Percentiles rank a stretch among this genome's conserved stretches.
Conservation (phyloP, 164 flowering plant genomes). For the Annona cherimola region DNA sequence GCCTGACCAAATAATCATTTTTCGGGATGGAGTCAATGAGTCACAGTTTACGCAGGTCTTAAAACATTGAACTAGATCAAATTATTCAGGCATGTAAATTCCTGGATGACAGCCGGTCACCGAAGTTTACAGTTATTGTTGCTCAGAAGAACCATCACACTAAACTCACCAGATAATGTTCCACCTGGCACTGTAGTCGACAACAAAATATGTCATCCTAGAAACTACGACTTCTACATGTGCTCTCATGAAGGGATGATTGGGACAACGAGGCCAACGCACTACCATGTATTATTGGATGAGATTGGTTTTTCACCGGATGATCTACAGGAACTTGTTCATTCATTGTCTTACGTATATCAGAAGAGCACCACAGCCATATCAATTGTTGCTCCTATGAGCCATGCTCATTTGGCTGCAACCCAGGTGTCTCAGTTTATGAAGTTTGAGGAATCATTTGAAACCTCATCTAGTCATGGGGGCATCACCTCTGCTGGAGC, state of each 20-base stretch:
- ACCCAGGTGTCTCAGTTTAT: slow-evolving; percentile 59
- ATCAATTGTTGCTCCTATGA: slow-evolving; percentile 78
- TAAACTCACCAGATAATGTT: slow-evolving; percentile 59
- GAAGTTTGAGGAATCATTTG: slow-evolving; percentile 54
- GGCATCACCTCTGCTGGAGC: slow-evolving; percentile 34
- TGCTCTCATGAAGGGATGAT: too few species aligned
- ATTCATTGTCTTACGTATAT: slow-evolving; percentile 78
- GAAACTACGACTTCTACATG: too few species aligned
- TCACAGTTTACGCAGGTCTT: slow-evolving; percentile 77
- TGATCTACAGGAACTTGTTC: slow-evolving; percentile 62
- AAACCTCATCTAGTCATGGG: slow-evolving; percentile 50
- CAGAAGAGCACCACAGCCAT: slow-evolving; percentile 79
- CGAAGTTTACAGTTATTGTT: slow-evolving; percentile 77
- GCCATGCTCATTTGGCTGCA: slow-evolving; percentile 86
- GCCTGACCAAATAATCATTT: slow-evolving; percentile 83
- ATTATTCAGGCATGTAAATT: slow-evolving; percentile 65
- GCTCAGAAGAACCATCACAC: slow-evolving; percentile 87
- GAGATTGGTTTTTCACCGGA: too few species aligned
- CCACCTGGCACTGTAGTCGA: slow-evolving; percentile 89
- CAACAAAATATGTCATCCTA: slow-evolving; percentile 87
- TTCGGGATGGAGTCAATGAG: slow-evolving; percentile 86
- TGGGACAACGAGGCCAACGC: too few species aligned
- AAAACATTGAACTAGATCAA: slow-evolving; percentile 66
- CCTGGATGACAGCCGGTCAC: slow-evolving; percentile 50
- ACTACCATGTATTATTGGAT: too few species aligned